Evolutionary conservation across 129 eudicot species (phyloP), one percentile per base, ranked within the genome.

Genomic region (Pulicaria dysenterica): DNA sequence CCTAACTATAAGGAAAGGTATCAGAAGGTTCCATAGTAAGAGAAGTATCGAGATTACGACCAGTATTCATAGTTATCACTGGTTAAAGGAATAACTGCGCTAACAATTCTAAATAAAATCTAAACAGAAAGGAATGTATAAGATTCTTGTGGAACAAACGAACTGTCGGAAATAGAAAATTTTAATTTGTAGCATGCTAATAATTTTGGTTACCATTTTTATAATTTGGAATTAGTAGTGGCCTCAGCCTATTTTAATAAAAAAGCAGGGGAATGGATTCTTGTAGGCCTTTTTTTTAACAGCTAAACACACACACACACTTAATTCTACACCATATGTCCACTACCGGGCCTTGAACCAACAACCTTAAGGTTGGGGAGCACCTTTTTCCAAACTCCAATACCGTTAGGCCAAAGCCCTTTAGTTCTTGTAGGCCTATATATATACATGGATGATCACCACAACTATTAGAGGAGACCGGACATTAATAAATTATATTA

Each of bases 11-110:
- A 57, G 63, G 48, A 44, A 36, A 10, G 17, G 12, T 24, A 44
- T 19, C 40, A 38, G 45, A 44, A 44, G 19, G 16, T 36, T 59
- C 5, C 45, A 36, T 37, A 17, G 65, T 37, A n/a, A 36, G 65
- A 12, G 8, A 36, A 59, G 44, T 59, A 59, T 48, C 67, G 39
- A 61, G 43, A 9, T 17, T 43, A 64, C 70, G 42, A 43, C 67
- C 39, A 62, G 31, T 8, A 62, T 1, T 38, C 7, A 12, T 40
- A 12, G 7, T 14, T 62, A 62, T 39, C 67, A 38, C 34, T 10
- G 4, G 0, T 14, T 9, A 58, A 2, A n/a, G 40, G 44, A 61
- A 39, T 61, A 58, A 38, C n/a, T 34, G 31, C 17, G 14, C 64
- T 34, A 19, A 62, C 24, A 64, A 64, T 44, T 44, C 70, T 64